A percentile compares a stretch with the other conserved stretches of the same genome.
These are phyloP conservation scores for Fusarium pseudocircinatum DNA, from an alignment of 2,329 filamentous ascomycete species.

Conservation along the genomic window DNA sequence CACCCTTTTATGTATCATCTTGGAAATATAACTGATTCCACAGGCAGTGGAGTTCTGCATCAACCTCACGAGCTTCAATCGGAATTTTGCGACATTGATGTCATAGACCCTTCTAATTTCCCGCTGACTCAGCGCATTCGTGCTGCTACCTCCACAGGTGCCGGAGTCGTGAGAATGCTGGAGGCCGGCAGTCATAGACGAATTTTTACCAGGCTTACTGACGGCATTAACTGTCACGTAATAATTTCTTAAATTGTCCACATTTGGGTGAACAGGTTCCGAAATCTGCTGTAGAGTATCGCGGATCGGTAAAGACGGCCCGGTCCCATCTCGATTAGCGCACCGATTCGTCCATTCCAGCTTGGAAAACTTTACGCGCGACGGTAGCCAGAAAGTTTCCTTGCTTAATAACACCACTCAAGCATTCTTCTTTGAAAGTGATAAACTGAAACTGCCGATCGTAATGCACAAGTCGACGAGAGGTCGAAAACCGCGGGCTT, in stretches of 20 bases:
- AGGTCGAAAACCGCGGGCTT: neutral
- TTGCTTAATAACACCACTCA: neutral
- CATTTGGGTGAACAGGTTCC: too few species aligned
- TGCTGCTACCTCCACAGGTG: neutral
- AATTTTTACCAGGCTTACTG: too few species aligned
- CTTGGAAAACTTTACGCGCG: neutral
- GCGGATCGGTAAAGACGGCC: neutral
- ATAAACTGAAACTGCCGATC: too few species aligned
- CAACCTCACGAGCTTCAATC: too few species aligned
- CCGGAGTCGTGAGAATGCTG: too few species aligned
- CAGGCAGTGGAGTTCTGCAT: neutral
- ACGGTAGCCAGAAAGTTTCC: neutral
- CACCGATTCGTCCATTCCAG: neutral
- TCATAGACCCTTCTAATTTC: neutral
- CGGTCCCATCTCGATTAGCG: neutral
- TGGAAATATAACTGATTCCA: neutral
- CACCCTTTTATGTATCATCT: neutral
- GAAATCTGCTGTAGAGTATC: neutral
- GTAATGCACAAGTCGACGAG: neutral
- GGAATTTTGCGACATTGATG: neutral
- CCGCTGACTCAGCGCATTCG: neutral
- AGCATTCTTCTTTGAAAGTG: rapidly evolving
- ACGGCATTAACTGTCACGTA: too few species aligned
- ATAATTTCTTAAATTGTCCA: too few species aligned
- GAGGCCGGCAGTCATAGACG: neutral